A percentile compares a stretch with the other conserved stretches of the same genome.
phyloP scores from a whole-genome alignment of 23 red algal species.

The Gracilaria caudata region DNA sequence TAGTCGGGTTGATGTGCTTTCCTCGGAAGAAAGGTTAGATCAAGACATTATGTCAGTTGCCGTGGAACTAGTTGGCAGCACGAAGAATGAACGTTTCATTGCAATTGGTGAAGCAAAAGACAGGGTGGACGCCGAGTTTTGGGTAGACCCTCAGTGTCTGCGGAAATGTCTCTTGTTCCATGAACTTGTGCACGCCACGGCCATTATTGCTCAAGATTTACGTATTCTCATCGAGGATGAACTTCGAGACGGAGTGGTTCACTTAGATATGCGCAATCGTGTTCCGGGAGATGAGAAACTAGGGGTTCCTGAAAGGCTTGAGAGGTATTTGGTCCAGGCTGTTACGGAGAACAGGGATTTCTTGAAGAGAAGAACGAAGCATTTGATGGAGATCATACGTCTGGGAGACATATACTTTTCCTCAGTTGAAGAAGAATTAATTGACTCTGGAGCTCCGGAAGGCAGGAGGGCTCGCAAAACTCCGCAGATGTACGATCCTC shows the following conservation, averaged over 20 bases:
- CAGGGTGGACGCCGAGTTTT: conserved; percentile 15
- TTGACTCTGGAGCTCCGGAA: conserved; percentile 5
- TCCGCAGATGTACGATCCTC: conserved; percentile 18
- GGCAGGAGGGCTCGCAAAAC: background rate
- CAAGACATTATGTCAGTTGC: background rate
- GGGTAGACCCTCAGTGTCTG: conserved; percentile 41
- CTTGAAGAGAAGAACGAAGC: background rate
- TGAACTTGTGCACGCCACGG: conserved; percentile 42
- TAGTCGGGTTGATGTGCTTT: conserved; percentile 21
- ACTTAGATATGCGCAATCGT: conserved; percentile 22
- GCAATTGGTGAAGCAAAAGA: background rate
- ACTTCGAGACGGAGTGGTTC: conserved; percentile 32
- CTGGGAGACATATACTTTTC: conserved; percentile 29
- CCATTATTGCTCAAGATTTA: conserved; percentile 21
- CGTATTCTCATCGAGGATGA: conserved; percentile 28
- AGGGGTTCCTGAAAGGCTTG: conserved; percentile 7
- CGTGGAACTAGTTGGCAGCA: background rate
- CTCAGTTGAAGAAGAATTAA: conserved; percentile 4
- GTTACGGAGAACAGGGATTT: conserved; percentile 9
- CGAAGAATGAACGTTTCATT: conserved; percentile 14
- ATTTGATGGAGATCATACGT: conserved; percentile 31
- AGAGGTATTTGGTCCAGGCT: background rate
- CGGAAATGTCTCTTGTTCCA: conserved; percentile 49
- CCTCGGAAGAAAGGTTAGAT: conserved; percentile 2
- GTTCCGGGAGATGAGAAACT: background rate